Evolutionary conservation across 441 rosid genomes (phyloP).

Genomic region (Lepidium campestre): DNA sequence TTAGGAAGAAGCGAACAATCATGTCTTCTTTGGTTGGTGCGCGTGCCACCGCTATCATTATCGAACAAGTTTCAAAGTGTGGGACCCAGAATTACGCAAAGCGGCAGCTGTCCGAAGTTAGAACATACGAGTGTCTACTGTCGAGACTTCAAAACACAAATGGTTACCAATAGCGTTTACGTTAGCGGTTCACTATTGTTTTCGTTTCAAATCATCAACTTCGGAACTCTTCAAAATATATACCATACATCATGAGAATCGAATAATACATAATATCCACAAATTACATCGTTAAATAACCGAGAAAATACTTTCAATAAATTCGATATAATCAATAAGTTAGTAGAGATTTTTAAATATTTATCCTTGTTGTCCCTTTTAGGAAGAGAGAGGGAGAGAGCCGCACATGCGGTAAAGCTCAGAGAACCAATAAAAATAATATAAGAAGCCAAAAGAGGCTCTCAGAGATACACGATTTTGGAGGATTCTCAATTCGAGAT

Average conservation of each 20-base stretch:
- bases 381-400: not conserved
- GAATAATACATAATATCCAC: no score
- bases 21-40: conserved; percentile 4
- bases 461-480: no score
- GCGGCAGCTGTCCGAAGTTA: not conserved
- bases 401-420: conserved; percentile 6
- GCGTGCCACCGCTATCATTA: conserved; percentile 10
- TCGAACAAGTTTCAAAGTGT: not conserved
- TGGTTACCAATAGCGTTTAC: conserved; percentile 1
- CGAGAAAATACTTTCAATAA: not conserved
- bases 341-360: not conserved
- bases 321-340: not conserved
- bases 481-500: conserved; percentile 7
- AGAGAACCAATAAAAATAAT: not conserved
- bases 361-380: not conserved
- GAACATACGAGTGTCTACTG: not conserved
- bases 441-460: not conserved
- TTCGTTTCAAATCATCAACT: not conserved
- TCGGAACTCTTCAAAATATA: not conserved
- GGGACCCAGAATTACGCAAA: not conserved
- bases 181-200: not conserved
- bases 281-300: not conserved
- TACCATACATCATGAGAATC: no score
- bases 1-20: not conserved
- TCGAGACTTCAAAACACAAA: conserved; percentile 2